Base-by-base conservation (phyloP, 2,329 filamentous ascomycete genomes). In the Aureobasidium sp. region DNA sequence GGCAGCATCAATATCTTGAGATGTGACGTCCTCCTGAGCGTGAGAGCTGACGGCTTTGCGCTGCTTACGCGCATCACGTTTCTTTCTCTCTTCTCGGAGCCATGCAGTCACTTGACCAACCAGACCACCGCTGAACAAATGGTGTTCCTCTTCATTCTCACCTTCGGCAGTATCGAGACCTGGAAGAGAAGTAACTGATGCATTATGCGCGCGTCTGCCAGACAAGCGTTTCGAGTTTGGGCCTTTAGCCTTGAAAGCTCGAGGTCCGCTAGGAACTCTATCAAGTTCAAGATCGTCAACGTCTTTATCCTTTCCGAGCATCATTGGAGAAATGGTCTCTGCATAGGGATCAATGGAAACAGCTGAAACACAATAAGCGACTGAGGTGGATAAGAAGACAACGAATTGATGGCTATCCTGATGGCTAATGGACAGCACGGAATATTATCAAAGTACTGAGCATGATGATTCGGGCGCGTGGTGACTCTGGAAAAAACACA, bases 91-190 rank as follows among this genome's bases (percentile, higher is more conserved):
- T 45, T 84, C 80, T 61, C 90, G 82, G 34, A 96, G 72, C 91
- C 91, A 97, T 59, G 88, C 82, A 22, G 80, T 78, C 12, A 96
- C 83, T 64, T 94, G 88, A 17, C 83, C 77, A 24, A 93, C 70
- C 6, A 94, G 64, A 39, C 63, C 63, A 17, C 70, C 66, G 14
- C 39, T 68, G 65, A 27, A 66, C 32, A 61, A 58, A 37, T 61
- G 56, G 4, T 53, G 42, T 19, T 57, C 44, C 7, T 51, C 34
- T 22, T 63, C 58, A 4, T 65, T 64, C 27, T 65, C 63, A 6
- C 65, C 64, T 6, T 65, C 64, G 10, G 65, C 55, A 3, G 65
- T 49, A 4, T 39, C 37, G 5, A 56, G 34, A 27, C 32, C 40
- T 21, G 49, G 40, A 17, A 55, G 42, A 1, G 52, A 50, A 5